Evolutionary conservation across 768 basidiomycete genomes (phyloP).

Genomic region (Mycena alexandri): DNA sequence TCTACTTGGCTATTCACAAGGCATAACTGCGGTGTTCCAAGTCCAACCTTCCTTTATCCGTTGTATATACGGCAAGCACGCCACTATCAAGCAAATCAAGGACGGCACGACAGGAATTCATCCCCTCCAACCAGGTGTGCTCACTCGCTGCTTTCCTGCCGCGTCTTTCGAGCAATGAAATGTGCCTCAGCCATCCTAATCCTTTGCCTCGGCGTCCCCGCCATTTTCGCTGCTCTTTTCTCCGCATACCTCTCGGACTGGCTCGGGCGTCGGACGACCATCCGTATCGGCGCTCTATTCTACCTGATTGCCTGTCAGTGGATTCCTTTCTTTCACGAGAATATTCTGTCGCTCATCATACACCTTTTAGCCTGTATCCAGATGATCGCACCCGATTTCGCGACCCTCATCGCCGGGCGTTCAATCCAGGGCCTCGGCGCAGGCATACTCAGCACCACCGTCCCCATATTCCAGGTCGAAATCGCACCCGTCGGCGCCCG

Average conservation of each 20-base stretch:
- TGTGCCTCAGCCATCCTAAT: conserved; percentile 59
- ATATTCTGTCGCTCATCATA: not conserved
- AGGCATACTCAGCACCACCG: conserved; percentile 64
- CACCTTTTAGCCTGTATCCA: conserved; percentile 55
- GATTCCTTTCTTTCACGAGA: not conserved
- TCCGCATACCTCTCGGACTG: conserved; percentile 64
- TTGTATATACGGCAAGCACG: conserved; percentile 59
- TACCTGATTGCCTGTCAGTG: conserved; percentile 55
- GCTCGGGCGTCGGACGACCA: conserved; percentile 62
- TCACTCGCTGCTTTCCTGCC: not conserved
- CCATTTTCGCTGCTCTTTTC: conserved; percentile 57
- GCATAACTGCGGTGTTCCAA: conserved; percentile 64
- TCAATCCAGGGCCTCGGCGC: conserved; percentile 63
- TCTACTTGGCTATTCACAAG: conserved; percentile 69
- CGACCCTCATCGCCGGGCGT: conserved; percentile 55
- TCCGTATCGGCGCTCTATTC: conserved; percentile 62
- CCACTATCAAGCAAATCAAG: conserved; percentile 61
- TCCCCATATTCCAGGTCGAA: conserved; percentile 63
- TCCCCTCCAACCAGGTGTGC: conserved; percentile 60
- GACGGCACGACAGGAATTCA: conserved; percentile 58
- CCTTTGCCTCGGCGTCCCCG: conserved; percentile 63
- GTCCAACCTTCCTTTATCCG: conserved; percentile 66
- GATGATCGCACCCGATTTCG: conserved; percentile 61
- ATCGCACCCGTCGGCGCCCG: conserved; percentile 62
- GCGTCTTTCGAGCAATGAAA: not conserved